Evolutionary conservation across 768 basidiomycete species (phyloP).

Genomic region (Boletus huronensis): DNA sequence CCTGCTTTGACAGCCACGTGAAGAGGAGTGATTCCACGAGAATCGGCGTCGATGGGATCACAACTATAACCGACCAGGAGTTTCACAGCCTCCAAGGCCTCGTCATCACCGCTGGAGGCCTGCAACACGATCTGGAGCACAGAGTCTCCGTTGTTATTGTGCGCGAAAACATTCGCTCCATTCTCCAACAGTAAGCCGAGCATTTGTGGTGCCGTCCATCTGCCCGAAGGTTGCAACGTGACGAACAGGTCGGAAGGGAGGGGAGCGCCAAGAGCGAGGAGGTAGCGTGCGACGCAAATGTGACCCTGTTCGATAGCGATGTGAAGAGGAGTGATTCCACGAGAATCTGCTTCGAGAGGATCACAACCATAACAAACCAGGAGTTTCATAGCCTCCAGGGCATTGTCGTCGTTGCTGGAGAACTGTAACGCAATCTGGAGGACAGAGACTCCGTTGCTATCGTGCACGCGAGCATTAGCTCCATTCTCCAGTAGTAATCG

Average conservation of each 20-base stretch:
- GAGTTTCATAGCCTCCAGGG: not conserved
- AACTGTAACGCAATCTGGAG: not conserved
- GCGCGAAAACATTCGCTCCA: no score
- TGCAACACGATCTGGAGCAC: no score
- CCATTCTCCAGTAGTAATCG: not conserved
- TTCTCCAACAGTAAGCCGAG: no score
- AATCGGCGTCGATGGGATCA: no score
- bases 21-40: no score
- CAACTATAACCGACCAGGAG: no score
- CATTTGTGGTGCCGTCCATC: no score
- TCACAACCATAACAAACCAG: not conserved
- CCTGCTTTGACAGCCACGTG: no score
- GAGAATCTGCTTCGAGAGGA: not conserved
- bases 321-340: not conserved
- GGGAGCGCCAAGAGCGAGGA: not conserved
- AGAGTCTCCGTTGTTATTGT: no score
- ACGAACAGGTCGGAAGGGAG: not conserved
- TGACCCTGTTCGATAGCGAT: not conserved
- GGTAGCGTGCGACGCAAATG: not conserved
- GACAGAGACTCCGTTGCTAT: not conserved
- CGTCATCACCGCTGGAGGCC: no score
- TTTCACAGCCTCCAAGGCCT: no score
- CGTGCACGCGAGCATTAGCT: not conserved
- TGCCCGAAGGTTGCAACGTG: not conserved
- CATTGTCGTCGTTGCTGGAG: not conserved